phyloP scores from a whole-genome alignment of 2,329 filamentous ascomycete species.

The Fusarium sp. region DNA sequence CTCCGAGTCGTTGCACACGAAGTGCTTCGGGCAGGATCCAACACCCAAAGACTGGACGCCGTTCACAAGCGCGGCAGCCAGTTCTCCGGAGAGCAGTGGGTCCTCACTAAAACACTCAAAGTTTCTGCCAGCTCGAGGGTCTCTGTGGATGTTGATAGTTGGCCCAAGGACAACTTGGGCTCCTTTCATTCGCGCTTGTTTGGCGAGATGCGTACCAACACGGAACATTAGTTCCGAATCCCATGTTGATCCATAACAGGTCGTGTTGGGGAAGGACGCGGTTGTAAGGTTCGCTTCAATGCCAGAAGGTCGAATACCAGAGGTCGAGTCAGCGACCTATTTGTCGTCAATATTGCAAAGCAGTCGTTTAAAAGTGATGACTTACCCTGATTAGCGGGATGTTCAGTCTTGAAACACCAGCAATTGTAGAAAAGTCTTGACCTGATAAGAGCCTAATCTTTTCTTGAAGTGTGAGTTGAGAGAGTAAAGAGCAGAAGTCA shows the following conservation, averaged over 20 bases:
- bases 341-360: background rate
- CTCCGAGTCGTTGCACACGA: constrained; percentile 36
- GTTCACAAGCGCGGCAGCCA: constrained; percentile 31
- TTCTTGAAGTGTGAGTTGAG: constrained; percentile 2
- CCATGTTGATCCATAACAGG: constrained; percentile 26
- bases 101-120: constrained; percentile 40
- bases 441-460: constrained; percentile 8
- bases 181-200: constrained; percentile 16
- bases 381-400: constrained; percentile 6
- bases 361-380: background rate
- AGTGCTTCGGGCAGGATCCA: constrained; percentile 27
- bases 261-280: constrained; percentile 19
- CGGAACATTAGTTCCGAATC: constrained; percentile 11
- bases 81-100: constrained; percentile 26
- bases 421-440: constrained; percentile 9
- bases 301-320: constrained; percentile 24
- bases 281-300: constrained; percentile 20
- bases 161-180: constrained; percentile 29
- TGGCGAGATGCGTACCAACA: constrained; percentile 5
- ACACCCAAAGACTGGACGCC: constrained; percentile 23
- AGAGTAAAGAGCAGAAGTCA: constrained; percentile 4
- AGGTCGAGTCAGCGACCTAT: constrained; percentile 23
- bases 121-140: constrained; percentile 28
- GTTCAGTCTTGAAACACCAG: constrained; percentile 1
- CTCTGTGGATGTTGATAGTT: constrained; percentile 31